phyloP scores from a whole-genome alignment of 495 filamentous ascomycete species.

The Podospora tetraspora region DNA sequence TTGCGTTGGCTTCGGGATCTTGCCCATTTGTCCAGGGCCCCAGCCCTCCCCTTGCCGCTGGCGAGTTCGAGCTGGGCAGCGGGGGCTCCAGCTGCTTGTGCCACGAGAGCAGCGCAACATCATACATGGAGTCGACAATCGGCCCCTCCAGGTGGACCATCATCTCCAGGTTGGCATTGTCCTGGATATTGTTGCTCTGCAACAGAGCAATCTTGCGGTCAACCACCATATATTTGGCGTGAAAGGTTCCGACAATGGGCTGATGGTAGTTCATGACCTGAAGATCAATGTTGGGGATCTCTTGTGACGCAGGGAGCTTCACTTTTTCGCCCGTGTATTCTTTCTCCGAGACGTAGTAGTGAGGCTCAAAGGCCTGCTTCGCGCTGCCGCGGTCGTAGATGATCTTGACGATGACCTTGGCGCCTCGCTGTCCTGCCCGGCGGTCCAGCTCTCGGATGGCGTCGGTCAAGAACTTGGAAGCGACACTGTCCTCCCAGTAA shows the following conservation, averaged over 20 bases:
- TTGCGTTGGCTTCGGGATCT: neutral
- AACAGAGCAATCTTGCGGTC: constrained; percentile 62
- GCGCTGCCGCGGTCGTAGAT: constrained; percentile 68
- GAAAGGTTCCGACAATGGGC: constrained; percentile 69
- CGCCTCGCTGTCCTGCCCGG: constrained; percentile 54
- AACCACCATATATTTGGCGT: constrained; percentile 72
- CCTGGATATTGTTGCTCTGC: constrained; percentile 74
- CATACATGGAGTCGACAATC: constrained; percentile 69
- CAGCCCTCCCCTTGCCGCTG: constrained; percentile 37
- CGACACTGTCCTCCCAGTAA: constrained; percentile 66
- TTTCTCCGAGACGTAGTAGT: constrained; percentile 52
- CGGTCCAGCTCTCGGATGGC: constrained; percentile 62
- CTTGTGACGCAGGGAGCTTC: constrained; percentile 51
- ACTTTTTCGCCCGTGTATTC: constrained; percentile 54
- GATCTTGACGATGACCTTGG: constrained; percentile 62
- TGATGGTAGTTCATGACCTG: constrained; percentile 70
- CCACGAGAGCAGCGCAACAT: constrained; percentile 68
- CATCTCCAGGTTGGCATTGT: constrained; percentile 78
- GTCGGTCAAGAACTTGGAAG: constrained; percentile 60
- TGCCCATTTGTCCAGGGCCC: constrained; percentile 19
- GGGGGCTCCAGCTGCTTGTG: constrained; percentile 57
- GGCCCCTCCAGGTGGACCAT: constrained; percentile 71
- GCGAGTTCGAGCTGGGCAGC: constrained; percentile 49
- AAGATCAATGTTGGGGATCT: constrained; percentile 67
- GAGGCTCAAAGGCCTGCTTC: constrained; percentile 58